phyloP scores from a whole-genome alignment of 1,284 basidiomycete species.

The Heterobasidion annosum region DNA sequence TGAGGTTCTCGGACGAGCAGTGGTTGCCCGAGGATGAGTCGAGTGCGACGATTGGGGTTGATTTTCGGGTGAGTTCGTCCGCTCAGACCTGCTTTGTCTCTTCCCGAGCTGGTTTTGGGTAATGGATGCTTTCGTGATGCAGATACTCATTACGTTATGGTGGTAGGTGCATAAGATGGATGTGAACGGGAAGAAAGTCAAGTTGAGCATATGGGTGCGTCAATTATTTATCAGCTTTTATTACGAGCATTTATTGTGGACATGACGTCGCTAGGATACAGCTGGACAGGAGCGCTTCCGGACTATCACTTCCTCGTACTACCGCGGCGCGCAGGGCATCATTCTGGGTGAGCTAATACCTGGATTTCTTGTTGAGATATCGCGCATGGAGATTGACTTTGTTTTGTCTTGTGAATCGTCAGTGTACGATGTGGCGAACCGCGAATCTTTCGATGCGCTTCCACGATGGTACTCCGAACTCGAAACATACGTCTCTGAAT shows the following conservation, averaged over 20 bases:
- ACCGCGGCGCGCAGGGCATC: conserved; percentile 90
- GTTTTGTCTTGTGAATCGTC: background rate
- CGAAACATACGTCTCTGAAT: conserved; percentile 82
- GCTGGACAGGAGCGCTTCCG: conserved; percentile 88
- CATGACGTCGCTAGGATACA: conserved; percentile 54
- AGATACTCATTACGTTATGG: background rate
- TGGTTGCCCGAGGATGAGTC: conserved; percentile 95
- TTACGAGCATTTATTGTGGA: background rate
- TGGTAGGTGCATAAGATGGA: conserved; percentile 76
- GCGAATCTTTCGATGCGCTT: conserved; percentile 88
- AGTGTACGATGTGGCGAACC: conserved; percentile 93
- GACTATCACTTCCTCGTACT: conserved; percentile 88
- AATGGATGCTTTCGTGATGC: conserved; percentile 2
- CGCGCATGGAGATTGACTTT: background rate
- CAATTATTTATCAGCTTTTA: background rate
- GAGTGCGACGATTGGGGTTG: conserved; percentile 88
- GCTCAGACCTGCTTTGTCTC: background rate
- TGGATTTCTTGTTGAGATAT: background rate
- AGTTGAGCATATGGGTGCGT: conserved; percentile 75
- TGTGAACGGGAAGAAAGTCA: conserved; percentile 69
- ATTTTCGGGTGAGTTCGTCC: conserved; percentile 55
- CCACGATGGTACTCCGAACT: conserved; percentile 92
- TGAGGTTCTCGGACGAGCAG: conserved; percentile 94
- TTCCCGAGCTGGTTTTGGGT: background rate
- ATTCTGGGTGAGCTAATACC: conserved; percentile 59